Percentiles rank a stretch among this genome's conserved stretches.
phyloP scores from a whole-genome alignment of 805 yeast species.

The Candida tibetensis region DNA sequence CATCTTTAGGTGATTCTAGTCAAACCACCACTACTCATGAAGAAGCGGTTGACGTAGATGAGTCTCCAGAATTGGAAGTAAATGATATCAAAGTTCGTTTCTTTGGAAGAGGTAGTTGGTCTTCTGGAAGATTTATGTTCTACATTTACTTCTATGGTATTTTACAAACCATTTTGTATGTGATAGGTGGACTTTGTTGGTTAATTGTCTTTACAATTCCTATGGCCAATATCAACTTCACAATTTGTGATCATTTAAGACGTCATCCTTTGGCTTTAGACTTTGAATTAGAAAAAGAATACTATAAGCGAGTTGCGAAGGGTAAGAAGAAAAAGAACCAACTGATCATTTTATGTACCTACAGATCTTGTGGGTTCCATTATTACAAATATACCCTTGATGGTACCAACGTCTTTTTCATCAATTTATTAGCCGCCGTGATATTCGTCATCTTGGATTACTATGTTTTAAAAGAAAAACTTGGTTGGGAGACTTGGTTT shows the following conservation, averaged over 20 bases:
- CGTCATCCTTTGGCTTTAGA: constrained; percentile 89
- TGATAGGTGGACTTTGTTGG: constrained; percentile 69
- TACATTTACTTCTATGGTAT: constrained; percentile 66
- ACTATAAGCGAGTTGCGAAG: constrained; percentile 32
- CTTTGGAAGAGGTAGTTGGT: constrained; percentile 94
- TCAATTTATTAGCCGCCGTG: constrained; percentile 78
- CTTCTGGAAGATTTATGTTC: constrained; percentile 73
- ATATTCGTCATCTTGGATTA: constrained; percentile 79
- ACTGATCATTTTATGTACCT: constrained; percentile 78
- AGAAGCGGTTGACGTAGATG: constrained; percentile 17
- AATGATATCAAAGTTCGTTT: constrained; percentile 49
- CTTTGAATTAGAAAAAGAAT: constrained; percentile 57
- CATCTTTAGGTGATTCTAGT: constrained; percentile 21
- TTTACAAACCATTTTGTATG: constrained; percentile 62
- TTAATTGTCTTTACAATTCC: constrained; percentile 85
- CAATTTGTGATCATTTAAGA: constrained; percentile 72
- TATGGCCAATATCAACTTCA: constrained; percentile 76
- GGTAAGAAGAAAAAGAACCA: constrained; percentile 45
- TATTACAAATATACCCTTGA: constrained; percentile 95
- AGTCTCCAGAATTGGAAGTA: constrained; percentile 14
- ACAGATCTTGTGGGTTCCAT: constrained; percentile 86
- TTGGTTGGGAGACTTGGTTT: constrained; percentile 38
- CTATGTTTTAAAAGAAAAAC: constrained; percentile 52
- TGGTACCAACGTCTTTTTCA: constrained; percentile 90
- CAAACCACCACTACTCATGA: constrained; percentile 5